A percentile compares a stretch with the other conserved stretches of the same genome.
Conservation (phyloP, 371 early-diverging fungal genomes). For the Mortierella sp. region DNA sequence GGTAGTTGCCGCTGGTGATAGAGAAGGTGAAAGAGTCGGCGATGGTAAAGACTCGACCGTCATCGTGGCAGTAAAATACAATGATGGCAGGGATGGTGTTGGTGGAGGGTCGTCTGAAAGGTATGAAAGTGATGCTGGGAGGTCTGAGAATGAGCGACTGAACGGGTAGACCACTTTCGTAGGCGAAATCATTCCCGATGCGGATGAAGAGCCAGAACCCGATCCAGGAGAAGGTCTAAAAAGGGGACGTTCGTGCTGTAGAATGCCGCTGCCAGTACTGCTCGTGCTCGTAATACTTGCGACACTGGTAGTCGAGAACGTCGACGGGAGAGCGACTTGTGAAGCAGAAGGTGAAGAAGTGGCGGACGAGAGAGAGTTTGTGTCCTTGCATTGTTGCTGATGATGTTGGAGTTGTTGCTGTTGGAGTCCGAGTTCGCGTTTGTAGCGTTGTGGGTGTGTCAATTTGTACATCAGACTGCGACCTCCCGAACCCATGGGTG, state of each 20-base stretch:
- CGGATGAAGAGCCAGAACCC: background rate
- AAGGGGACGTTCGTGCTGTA: background rate
- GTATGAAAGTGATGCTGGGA: background rate
- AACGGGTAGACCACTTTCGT: background rate
- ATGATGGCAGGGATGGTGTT: background rate
- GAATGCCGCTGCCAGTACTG: background rate
- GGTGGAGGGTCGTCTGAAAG: background rate
- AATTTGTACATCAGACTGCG: constrained; percentile 7
- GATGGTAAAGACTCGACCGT: background rate
- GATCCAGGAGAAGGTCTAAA: background rate
- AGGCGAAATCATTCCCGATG: background rate
- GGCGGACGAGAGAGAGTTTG: background rate
- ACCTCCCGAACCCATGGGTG: background rate
- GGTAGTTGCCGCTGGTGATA: background rate
- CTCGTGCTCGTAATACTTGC: background rate
- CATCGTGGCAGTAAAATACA: background rate
- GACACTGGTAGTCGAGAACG: background rate
- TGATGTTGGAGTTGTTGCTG: background rate
- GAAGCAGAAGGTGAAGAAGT: background rate
- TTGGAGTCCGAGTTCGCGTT: background rate
- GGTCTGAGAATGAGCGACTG: background rate
- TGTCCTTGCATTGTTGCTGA: background rate
- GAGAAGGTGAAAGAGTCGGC: background rate
- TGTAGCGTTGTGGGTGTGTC: background rate
- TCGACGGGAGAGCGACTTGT: background rate